phyloP scores from a whole-genome alignment of 495 filamentous ascomycete species.

The Penicillium subrubescens region DNA sequence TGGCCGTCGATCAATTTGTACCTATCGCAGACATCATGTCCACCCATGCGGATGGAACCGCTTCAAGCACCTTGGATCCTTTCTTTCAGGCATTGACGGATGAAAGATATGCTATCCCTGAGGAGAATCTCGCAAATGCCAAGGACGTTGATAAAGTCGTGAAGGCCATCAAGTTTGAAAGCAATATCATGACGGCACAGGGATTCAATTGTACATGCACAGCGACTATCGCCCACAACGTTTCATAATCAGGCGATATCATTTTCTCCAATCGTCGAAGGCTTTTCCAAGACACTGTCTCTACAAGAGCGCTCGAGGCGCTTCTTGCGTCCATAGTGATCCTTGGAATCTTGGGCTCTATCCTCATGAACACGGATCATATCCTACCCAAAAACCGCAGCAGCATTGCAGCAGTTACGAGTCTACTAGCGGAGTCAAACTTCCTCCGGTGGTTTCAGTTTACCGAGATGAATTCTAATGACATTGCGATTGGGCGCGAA shows the following conservation, averaged over 20 bases:
- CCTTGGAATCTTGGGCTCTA: not conserved
- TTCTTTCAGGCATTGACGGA: constrained; percentile 1
- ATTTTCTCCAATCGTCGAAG: not conserved
- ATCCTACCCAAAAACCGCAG: not conserved
- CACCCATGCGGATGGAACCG: not conserved
- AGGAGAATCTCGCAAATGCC: not conserved
- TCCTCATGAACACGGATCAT: not conserved
- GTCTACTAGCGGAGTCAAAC: not conserved
- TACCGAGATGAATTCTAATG: no score
- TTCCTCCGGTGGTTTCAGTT: not conserved
- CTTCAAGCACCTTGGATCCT: not conserved
- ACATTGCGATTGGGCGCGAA: no score
- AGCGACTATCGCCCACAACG: not conserved
- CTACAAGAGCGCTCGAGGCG: not conserved
- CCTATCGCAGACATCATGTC: not conserved
- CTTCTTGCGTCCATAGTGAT: not conserved
- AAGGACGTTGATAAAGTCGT: not conserved
- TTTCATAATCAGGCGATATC: not conserved
- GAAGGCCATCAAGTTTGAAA: constrained; percentile 2
- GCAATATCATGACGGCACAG: not conserved
- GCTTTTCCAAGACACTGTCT: not conserved
- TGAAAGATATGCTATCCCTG: constrained; percentile 6
- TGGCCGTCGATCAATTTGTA: not conserved
- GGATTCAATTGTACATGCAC: not conserved
- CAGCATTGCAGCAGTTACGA: not conserved